These are phyloP conservation scores for Lathyrus aphaca DNA, from an alignment of 306 rosid species.

Conservation along the genomic window DNA sequence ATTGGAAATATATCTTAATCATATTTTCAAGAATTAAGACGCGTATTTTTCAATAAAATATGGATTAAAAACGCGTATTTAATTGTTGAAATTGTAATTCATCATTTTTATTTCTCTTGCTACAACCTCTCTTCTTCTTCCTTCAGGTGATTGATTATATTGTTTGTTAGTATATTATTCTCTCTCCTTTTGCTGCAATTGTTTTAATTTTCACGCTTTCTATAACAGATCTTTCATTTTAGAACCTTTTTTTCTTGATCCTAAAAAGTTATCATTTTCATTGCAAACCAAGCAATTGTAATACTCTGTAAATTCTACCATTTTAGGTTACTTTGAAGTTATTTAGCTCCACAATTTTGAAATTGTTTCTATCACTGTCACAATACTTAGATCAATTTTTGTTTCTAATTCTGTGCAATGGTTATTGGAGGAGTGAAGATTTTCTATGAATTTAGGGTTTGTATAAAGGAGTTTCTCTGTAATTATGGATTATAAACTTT, in stretches of 20 bases:
- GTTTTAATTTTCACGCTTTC: background rate
- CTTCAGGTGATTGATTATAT: no score
- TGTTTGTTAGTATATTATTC: no score
- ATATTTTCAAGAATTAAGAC: no score
- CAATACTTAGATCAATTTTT: background rate
- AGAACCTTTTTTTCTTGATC: constrained; percentile 2
- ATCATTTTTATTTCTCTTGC: no score
- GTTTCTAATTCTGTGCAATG: background rate
- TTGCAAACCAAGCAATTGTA: background rate
- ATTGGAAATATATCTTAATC: no score
- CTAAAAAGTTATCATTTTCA: constrained; percentile 5
- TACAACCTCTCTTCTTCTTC: no score
- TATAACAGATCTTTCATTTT: background rate
- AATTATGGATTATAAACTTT: background rate
- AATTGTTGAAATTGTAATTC: no score
- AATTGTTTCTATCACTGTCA: constrained; percentile 11
- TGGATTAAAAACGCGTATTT: no score
- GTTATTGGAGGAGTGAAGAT: background rate
- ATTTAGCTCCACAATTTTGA: constrained; percentile 15
- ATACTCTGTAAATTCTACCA: background rate
- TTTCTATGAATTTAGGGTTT: background rate
- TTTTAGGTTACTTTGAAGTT: background rate
- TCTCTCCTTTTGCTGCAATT: background rate
- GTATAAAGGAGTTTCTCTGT: background rate
- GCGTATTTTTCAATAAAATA: no score